phyloP scores from a whole-genome alignment of 805 yeast genomes.

The Yamadazyma ubonensis region DNA sequence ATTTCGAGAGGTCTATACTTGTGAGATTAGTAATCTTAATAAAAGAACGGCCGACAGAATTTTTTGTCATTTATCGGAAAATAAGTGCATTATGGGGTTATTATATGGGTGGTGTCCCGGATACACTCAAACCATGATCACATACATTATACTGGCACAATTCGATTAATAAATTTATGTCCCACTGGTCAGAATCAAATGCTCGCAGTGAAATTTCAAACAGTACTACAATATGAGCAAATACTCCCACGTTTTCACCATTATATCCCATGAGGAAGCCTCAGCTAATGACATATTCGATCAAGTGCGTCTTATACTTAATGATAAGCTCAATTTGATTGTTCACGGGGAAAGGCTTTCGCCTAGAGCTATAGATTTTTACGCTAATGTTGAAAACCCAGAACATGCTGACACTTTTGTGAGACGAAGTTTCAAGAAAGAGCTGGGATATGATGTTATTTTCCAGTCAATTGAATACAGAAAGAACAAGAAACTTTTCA shows the following conservation, averaged over 20 bases:
- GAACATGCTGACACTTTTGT: slow-evolving; percentile 7
- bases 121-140: too few species aligned
- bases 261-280: slow-evolving; percentile 18
- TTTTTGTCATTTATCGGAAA: too few species aligned
- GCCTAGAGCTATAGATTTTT: slow-evolving; percentile 24
- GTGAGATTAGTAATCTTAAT: too few species aligned
- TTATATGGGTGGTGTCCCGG: too few species aligned
- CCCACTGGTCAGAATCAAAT: too few species aligned
- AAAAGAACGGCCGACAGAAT: too few species aligned
- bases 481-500: slow-evolving; percentile 55
- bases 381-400: slow-evolving; percentile 7
- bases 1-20: too few species aligned
- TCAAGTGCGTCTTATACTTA: slow-evolving; percentile 1
- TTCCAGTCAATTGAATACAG: slow-evolving; percentile 28
- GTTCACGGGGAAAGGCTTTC: slow-evolving; percentile 13
- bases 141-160: too few species aligned
- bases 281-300: slow-evolving; percentile 7
- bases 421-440: slow-evolving; percentile 11
- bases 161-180: too few species aligned
- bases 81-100: too few species aligned
- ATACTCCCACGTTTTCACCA: slow-evolving; percentile 27
- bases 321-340: not conserved
- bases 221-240: slow-evolving; percentile 19
- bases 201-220: slow-evolving; percentile 1
- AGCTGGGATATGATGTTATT: slow-evolving; percentile 29